These are phyloP conservation scores for Kodamaea sp. DNA, from an alignment of 1,139 yeast species.

Conservation along the genomic window DNA sequence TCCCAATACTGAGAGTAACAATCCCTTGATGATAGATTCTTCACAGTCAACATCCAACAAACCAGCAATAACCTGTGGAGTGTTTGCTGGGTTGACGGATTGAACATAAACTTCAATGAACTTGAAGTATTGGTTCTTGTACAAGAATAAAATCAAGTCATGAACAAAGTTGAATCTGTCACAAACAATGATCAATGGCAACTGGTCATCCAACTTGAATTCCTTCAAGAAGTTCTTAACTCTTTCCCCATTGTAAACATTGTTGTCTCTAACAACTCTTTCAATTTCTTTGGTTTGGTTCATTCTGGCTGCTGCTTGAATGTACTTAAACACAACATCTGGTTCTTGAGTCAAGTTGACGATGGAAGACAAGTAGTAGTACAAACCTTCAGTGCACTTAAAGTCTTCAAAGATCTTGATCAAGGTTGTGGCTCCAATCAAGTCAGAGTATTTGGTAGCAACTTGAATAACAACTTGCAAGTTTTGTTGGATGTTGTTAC, in stretches of 20 bases:
- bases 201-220: slow-evolving; percentile 89
- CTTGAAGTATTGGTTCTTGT: slow-evolving; percentile 93
- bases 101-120: slow-evolving; percentile 97
- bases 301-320: slow-evolving; percentile 88
- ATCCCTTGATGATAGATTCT: slow-evolving; percentile 78
- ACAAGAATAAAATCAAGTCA: slow-evolving; percentile 87
- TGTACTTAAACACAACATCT: slow-evolving; percentile 93
- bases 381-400: slow-evolving; percentile 89
- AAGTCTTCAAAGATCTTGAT: slow-evolving; percentile 92
- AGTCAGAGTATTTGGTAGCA: slow-evolving; percentile 93
- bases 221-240: slow-evolving; percentile 96
- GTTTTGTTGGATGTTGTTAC: slow-evolving; percentile 80
- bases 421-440: slow-evolving; percentile 82
- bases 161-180: slow-evolving; percentile 91
- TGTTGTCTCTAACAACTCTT: slow-evolving; percentile 91
- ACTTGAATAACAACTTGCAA: slow-evolving; percentile 94
- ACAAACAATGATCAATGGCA: slow-evolving; percentile 94
- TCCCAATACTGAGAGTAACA: slow-evolving; percentile 85
- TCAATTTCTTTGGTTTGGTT: slow-evolving; percentile 94
- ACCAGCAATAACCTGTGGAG: slow-evolving; percentile 97
- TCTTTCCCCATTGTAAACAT: slow-evolving; percentile 93
- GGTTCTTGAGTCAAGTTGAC: slow-evolving; percentile 93
- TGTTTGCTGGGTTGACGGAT: slow-evolving; percentile 91
- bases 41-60: slow-evolving; percentile 96
- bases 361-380: slow-evolving; percentile 88